These are phyloP conservation scores for Termitomyces sp. DNA, from an alignment of 768 basidiomycete species.

Conservation along the genomic window DNA sequence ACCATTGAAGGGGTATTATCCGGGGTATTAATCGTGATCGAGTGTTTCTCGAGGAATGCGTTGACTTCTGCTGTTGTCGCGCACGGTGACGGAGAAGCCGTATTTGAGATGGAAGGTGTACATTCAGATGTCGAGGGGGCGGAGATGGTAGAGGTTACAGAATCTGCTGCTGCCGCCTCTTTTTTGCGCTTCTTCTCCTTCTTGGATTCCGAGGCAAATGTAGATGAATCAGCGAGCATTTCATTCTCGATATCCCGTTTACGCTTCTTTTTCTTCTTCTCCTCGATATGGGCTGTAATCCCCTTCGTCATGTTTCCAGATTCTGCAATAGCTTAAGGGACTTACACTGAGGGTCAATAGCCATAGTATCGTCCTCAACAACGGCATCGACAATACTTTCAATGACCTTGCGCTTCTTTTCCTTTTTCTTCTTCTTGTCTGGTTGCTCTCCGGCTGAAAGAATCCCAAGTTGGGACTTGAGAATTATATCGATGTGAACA, in stretches of 20 bases:
- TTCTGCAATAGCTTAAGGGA: neutral
- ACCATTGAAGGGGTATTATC: slow-evolving; percentile 39
- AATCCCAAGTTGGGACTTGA: neutral
- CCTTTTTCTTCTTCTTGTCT: slow-evolving; percentile 20
- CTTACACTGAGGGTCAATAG: slow-evolving; percentile 22
- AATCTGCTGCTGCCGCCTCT: slow-evolving; percentile 20
- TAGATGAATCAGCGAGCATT: slow-evolving; percentile 4
- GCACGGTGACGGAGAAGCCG: slow-evolving; percentile 13
- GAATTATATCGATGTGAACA: neutral
- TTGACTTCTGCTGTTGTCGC: slow-evolving; percentile 39
- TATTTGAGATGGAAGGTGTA: slow-evolving; percentile 9
- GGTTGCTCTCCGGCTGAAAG: neutral
- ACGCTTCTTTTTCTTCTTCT: slow-evolving; percentile 38
- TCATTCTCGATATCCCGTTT: slow-evolving; percentile 32
- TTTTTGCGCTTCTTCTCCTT: slow-evolving; percentile 41
- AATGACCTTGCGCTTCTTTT: slow-evolving; percentile 26
- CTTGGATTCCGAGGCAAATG: slow-evolving; percentile 26
- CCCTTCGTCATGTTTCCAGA: neutral
- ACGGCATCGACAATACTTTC: neutral
- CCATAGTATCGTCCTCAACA: slow-evolving; percentile 17
- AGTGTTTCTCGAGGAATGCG: slow-evolving; percentile 68
- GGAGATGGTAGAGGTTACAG: slow-evolving; percentile 15
- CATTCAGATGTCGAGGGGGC: slow-evolving; percentile 11
- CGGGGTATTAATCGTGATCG: slow-evolving; percentile 66
- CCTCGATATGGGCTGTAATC: slow-evolving; percentile 6